phyloP scores from a whole-genome alignment of 2,329 filamentous ascomycete species.

The Microsporum ferrugineum region DNA sequence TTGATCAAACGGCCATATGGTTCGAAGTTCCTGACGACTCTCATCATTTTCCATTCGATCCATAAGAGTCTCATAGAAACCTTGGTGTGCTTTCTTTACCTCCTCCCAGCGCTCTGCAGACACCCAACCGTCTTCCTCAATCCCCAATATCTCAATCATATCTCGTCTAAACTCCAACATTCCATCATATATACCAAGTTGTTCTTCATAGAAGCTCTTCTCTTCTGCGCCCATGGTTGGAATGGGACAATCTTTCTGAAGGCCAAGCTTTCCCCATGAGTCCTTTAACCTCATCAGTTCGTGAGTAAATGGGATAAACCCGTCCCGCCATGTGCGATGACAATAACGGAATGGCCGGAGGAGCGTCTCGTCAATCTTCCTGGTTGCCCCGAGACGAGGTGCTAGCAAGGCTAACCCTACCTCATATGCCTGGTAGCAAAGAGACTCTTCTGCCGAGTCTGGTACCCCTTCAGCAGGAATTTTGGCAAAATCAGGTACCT shows the following conservation, averaged over 20 bases:
- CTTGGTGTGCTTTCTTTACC: conserved; percentile 10
- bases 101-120: conserved; percentile 13
- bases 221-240: conserved; percentile 8
- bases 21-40: conserved; percentile 12
- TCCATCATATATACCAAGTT: conserved; percentile 11
- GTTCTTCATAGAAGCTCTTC: conserved; percentile 12
- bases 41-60: conserved; percentile 11
- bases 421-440: conserved; percentile 25
- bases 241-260: conserved; percentile 18
- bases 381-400: conserved; percentile 11
- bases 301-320: conserved; percentile 30
- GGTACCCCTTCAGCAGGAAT: conserved; percentile 18
- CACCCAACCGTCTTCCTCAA: conserved; percentile 13
- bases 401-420: conserved; percentile 11
- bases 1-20: conserved; percentile 16
- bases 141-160: conserved; percentile 13
- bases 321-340: conserved; percentile 33
- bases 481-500: conserved; percentile 31
- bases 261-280: conserved; percentile 31
- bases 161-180: conserved; percentile 12
- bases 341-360: conserved; percentile 33
- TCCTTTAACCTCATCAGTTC: conserved; percentile 30
- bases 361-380: conserved; percentile 27
- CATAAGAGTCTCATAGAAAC: conserved; percentile 13
- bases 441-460: conserved; percentile 5